These are phyloP conservation scores for Dichotomopilus funicola DNA, from an alignment of 2,329 filamentous ascomycete species.

Conservation along the genomic window DNA sequence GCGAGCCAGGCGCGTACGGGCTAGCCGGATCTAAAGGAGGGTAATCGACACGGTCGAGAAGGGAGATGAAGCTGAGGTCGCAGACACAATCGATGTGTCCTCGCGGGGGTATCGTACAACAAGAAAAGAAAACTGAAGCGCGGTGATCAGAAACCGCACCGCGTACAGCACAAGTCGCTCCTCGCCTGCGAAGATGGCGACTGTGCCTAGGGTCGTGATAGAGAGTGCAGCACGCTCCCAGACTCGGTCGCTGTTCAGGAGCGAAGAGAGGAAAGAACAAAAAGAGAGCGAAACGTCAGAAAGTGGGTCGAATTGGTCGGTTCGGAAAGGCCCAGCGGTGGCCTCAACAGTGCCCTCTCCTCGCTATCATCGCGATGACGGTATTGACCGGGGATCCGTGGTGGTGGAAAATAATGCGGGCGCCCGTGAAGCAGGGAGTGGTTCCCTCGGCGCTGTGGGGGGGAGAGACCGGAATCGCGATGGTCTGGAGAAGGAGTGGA, in stretches of 20 bases:
- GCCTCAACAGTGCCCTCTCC: conserved; percentile 12
- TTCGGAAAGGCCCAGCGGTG: conserved; percentile 13
- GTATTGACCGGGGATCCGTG: conserved; percentile 8
- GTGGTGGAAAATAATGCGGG: conserved; percentile 8
- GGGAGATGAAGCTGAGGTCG: conserved; percentile 13
- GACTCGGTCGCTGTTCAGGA: conserved; percentile 8
- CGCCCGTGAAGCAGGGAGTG: conserved; percentile 2
- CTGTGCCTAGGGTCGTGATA: conserved; percentile 21
- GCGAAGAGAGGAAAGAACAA: conserved; percentile 3
- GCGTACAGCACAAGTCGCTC: conserved; percentile 29
- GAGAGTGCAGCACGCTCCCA: conserved; percentile 16
- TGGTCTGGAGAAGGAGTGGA: neutral
- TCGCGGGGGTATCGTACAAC: conserved; percentile 19
- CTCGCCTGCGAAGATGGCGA: conserved; percentile 31
- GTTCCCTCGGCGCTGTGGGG: neutral
- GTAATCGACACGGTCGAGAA: conserved; percentile 23
- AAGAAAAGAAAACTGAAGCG: conserved; percentile 9
- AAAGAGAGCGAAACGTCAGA: conserved; percentile 13
- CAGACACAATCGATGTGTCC: conserved; percentile 21
- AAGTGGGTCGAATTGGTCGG: conserved; percentile 9
- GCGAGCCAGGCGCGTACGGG: conserved; percentile 14
- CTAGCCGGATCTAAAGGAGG: conserved; percentile 7
- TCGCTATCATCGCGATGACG: conserved; percentile 16
- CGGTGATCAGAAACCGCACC: conserved; percentile 27
- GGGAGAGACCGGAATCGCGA: neutral